These are phyloP conservation scores for Cenchrus americanus DNA, from an alignment of 176 grass and related monocot genomes.

Conservation along the genomic window DNA sequence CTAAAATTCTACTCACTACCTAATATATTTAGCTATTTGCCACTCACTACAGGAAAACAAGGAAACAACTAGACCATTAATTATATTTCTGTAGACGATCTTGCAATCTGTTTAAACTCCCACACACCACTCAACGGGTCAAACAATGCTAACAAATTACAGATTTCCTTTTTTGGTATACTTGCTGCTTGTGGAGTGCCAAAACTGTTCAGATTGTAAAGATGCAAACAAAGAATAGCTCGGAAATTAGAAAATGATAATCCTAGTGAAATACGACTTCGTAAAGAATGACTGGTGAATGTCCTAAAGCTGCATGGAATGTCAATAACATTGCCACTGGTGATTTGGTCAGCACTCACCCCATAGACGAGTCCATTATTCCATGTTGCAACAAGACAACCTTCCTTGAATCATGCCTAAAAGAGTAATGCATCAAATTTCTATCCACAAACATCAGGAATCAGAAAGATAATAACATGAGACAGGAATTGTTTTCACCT, in stretches of 20 bases:
- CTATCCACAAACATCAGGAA: constrained; percentile 22
- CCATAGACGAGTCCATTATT: constrained; percentile 97
- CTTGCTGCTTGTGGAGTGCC: neutral
- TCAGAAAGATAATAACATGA: constrained; percentile 9
- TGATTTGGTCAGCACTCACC: constrained; percentile 61
- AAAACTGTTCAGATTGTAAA: constrained; percentile 9
- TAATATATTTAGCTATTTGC: neutral
- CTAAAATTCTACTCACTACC: neutral
- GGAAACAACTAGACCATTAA: neutral
- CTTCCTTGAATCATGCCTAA: constrained; percentile 86
- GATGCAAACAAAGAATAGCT: constrained; percentile 11
- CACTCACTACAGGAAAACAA: neutral
- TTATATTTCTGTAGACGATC: neutral
- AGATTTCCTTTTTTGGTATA: neutral
- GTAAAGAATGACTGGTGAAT: constrained; percentile 4
- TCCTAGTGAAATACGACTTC: neutral
- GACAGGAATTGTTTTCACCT: constrained; percentile 55
- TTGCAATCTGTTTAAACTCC: neutral
- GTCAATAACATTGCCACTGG: neutral
- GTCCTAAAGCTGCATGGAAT: constrained; percentile 5
- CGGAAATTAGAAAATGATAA: neutral
- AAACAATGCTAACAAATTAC: neutral
- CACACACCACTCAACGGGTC: neutral
- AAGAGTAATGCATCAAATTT: constrained; percentile 36
- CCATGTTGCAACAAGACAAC: constrained; percentile 94